phyloP scores from a whole-genome alignment of 148 eudicot species.

The Camellia japonica region DNA sequence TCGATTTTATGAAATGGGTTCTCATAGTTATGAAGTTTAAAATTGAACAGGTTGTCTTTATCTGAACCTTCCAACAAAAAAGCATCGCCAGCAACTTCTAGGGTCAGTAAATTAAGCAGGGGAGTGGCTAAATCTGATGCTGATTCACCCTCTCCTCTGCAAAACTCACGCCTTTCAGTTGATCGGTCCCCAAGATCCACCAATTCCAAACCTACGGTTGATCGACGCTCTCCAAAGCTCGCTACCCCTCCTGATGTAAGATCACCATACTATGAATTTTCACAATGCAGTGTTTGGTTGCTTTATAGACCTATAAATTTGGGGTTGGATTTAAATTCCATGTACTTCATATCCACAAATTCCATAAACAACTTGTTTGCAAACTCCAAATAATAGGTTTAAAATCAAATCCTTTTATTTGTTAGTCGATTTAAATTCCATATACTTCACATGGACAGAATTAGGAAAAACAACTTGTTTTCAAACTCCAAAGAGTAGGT shows the following conservation, averaged over 20 bases:
- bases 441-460: neutral
- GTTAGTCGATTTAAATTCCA: no score
- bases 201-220: no score
- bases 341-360: neutral
- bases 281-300: conserved; percentile 8
- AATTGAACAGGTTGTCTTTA: conserved; percentile 58
- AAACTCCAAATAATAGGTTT: neutral
- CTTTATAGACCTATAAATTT: neutral
- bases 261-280: neutral
- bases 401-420: neutral
- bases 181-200: conserved; percentile 63
- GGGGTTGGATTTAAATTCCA: neutral
- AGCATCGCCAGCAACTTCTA: conserved; percentile 63
- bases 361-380: neutral
- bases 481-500: neutral
- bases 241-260: conserved; percentile 13
- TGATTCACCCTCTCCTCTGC: conserved; percentile 61
- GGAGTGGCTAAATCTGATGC: conserved; percentile 64
- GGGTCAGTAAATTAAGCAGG: conserved; percentile 48
- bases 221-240: no score
- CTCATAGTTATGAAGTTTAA: neutral
- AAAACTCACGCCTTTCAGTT: conserved; percentile 49
- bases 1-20: neutral
- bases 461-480: neutral
- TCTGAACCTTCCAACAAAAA: conserved; percentile 59